phyloP scores from a whole-genome alignment of 2,329 filamentous ascomycete species.

The Colletotrichum chlorophyti region DNA sequence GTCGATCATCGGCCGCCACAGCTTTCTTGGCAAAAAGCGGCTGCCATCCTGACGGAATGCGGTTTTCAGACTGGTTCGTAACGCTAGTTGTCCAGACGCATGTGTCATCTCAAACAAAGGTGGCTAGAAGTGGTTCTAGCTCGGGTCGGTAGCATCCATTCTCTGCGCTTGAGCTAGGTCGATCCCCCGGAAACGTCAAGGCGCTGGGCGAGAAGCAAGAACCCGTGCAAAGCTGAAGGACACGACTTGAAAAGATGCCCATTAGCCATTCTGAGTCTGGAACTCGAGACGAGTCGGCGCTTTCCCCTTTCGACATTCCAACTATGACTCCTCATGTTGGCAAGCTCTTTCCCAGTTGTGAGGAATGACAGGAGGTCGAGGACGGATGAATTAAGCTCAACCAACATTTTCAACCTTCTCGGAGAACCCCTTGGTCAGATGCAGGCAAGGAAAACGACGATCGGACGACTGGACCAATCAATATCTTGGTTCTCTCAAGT shows the following conservation, averaged over 20 bases:
- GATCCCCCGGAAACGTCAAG: constrained; percentile 19
- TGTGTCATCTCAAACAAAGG: constrained; percentile 2
- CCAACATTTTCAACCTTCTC: too few species aligned
- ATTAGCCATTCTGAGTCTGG: not conserved
- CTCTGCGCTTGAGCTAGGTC: not conserved
- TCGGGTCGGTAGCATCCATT: constrained; percentile 14
- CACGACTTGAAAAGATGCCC: too few species aligned
- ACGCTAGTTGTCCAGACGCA: not conserved
- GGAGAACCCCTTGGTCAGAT: too few species aligned
- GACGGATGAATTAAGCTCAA: constrained; percentile 19
- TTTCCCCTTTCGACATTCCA: too few species aligned
- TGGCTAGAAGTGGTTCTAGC: not conserved
- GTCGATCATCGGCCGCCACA: not conserved
- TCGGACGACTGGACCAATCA: not conserved
- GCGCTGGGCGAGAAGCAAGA: not conserved
- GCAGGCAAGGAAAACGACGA: not conserved
- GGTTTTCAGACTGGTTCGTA: constrained; percentile 2
- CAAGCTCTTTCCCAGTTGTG: not conserved
- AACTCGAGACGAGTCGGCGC: too few species aligned
- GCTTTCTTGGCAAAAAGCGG: not conserved
- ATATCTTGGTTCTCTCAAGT: not conserved
- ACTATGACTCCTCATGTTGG: too few species aligned
- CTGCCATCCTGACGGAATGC: not conserved
- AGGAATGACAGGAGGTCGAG: constrained; percentile 1
- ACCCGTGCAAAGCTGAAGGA: not conserved